Conservation (phyloP, 2,329 filamentous ascomycete species). For the Gremmenia infestans region DNA sequence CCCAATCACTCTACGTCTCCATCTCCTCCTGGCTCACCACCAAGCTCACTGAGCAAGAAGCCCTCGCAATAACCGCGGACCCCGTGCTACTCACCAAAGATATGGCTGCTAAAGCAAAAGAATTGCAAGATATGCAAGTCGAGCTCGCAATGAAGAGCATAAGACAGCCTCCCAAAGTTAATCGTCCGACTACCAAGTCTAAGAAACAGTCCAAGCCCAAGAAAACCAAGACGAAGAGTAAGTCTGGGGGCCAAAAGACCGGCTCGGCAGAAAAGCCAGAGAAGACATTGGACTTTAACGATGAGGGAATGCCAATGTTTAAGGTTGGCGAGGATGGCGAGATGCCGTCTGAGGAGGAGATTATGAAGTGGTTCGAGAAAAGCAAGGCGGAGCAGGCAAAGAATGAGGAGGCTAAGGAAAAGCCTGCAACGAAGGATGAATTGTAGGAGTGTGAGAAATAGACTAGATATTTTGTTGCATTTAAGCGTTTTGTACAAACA, state of each 20-base stretch:
- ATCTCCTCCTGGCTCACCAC: slow-evolving; percentile 70
- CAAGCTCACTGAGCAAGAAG: slow-evolving; percentile 65
- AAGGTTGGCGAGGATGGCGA: slow-evolving; percentile 38
- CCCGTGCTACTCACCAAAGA: slow-evolving; percentile 71
- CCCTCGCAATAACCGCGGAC: slow-evolving; percentile 65
- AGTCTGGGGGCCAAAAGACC: slow-evolving; percentile 29
- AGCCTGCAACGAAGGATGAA: neutral
- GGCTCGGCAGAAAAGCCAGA: slow-evolving; percentile 29
- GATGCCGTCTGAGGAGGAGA: slow-evolving; percentile 42
- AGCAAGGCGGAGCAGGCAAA: slow-evolving; percentile 17
- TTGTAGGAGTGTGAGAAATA: neutral
- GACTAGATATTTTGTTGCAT: neutral
- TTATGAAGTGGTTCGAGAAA: slow-evolving; percentile 51
- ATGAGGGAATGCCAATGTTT: slow-evolving; percentile 32
- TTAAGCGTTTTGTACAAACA: neutral
- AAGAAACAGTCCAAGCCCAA: slow-evolving; percentile 36
- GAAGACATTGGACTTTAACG: slow-evolving; percentile 39
- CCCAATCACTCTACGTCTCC: slow-evolving; percentile 58
- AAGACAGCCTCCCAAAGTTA: slow-evolving; percentile 41
- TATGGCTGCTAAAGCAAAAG: slow-evolving; percentile 60
- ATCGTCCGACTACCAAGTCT: slow-evolving; percentile 28
- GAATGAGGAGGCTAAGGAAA: slow-evolving; percentile 5
- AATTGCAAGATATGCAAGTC: slow-evolving; percentile 65
- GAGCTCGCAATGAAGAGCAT: slow-evolving; percentile 68
- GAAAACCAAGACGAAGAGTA: slow-evolving; percentile 13